A percentile compares a stretch with the other conserved stretches of the same genome.
phyloP scores from a whole-genome alignment of 306 rosid species.

The Pyrus bretschneideri region DNA sequence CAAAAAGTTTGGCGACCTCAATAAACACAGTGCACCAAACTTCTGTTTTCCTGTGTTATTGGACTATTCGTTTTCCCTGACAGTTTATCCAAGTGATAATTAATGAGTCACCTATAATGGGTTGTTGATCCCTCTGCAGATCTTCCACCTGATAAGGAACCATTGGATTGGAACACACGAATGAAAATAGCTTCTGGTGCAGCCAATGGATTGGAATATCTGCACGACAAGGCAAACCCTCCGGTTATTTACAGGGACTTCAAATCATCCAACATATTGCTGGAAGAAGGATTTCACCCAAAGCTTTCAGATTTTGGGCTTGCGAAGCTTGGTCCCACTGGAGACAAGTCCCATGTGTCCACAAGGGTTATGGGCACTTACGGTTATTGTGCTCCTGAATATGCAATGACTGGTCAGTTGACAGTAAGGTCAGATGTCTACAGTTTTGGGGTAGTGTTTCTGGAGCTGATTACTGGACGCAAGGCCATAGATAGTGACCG shows the following conservation, averaged over 20 bases:
- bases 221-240: slow-evolving; percentile 89
- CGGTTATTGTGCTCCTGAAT: slow-evolving; percentile 91
- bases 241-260: slow-evolving; percentile 89
- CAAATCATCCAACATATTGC: slow-evolving; percentile 84
- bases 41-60: background rate
- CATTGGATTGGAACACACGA: slow-evolving; percentile 84
- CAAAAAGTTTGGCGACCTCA: too few species aligned
- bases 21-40: background rate
- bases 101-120: background rate
- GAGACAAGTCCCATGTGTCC: slow-evolving; percentile 89
- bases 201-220: slow-evolving; percentile 76
- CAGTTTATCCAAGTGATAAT: background rate
- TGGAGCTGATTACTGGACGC: slow-evolving; percentile 86
- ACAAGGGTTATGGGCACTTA: slow-evolving; percentile 95
- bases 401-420: slow-evolving; percentile 91
- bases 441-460: slow-evolving; percentile 84
- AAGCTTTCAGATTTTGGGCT: slow-evolving; percentile 95
- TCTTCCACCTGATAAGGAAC: slow-evolving; percentile 72
- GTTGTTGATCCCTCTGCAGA: slow-evolving; percentile 35
- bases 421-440: slow-evolving; percentile 87
- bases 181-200: slow-evolving; percentile 93
- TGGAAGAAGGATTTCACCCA: slow-evolving; percentile 78
- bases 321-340: slow-evolving; percentile 90
- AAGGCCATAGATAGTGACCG: slow-evolving; percentile 68
- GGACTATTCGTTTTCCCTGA: background rate